phyloP scores from a whole-genome alignment of 306 rosid species.

The Trifolium repens region DNA sequence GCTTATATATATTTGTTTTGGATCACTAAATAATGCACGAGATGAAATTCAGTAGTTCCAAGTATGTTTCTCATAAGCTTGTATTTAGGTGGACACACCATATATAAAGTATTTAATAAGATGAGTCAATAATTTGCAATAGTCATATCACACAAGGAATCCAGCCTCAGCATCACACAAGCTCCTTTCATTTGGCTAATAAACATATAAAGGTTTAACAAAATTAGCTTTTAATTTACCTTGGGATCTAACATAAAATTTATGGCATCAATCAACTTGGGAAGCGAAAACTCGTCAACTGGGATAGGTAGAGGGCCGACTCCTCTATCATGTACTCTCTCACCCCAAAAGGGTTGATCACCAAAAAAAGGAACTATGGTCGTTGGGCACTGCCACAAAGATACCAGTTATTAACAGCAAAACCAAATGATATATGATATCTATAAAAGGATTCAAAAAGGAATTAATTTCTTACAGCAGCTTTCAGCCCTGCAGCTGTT shows the following conservation, averaged over 20 bases:
- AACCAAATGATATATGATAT: constrained; percentile 23
- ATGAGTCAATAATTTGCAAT: constrained; percentile 12
- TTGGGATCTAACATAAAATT: constrained; percentile 81
- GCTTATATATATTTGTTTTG: neutral
- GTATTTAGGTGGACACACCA: neutral
- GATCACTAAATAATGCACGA: neutral
- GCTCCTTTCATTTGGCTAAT: constrained; percentile 3
- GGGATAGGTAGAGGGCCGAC: constrained; percentile 96
- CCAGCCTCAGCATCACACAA: neutral
- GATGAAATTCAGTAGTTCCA: neutral
- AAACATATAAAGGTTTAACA: neutral
- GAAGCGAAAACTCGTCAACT: constrained; percentile 89
- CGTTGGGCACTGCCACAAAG: constrained; percentile 79
- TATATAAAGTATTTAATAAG: neutral
- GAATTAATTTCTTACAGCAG: constrained; percentile 71
- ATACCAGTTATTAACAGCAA: constrained; percentile 13
- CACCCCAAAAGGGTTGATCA: constrained; percentile 99
- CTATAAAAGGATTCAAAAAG: constrained; percentile 24
- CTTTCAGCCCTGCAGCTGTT: constrained; percentile 99
- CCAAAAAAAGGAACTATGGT: constrained; percentile 94
- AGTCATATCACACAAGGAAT: constrained; percentile 6
- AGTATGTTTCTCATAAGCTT: neutral
- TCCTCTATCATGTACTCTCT: constrained; percentile 88
- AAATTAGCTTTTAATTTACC: constrained; percentile 54
- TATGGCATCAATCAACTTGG: constrained; percentile 78